Evolutionary conservation across 2,329 filamentous ascomycete genomes (phyloP).

Genomic region (Gnomoniopsis smithogilvyi): DNA sequence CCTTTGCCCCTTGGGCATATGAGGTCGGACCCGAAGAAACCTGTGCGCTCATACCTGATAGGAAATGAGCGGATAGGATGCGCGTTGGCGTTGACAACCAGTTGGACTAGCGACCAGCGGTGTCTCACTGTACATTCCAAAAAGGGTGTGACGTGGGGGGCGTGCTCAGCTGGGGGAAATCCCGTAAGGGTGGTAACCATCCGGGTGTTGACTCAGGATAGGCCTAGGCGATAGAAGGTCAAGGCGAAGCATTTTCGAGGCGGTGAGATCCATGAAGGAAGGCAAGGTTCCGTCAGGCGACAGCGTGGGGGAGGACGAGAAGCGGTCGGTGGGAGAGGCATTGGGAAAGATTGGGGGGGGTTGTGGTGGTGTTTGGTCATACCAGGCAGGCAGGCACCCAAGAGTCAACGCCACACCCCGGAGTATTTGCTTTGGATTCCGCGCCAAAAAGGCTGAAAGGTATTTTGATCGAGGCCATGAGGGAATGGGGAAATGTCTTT

Average conservation of each 20-base stretch:
- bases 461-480: too few species aligned
- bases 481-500: too few species aligned
- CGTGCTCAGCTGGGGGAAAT: not conserved
- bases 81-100: not conserved
- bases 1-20: not conserved
- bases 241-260: conserved; percentile 17
- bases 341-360: not conserved
- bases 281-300: not conserved
- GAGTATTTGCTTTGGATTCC: not conserved
- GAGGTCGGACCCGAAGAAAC: not conserved
- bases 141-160: conserved; percentile 6
- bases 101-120: conserved; percentile 7
- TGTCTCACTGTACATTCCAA: conserved; percentile 18
- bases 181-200: not conserved
- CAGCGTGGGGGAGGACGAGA: conserved; percentile 14
- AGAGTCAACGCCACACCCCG: not conserved
- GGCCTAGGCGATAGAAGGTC: conserved; percentile 13
- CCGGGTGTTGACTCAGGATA: conserved; percentile 7
- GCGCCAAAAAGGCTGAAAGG: not conserved
- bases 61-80: not conserved
- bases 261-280: conserved; percentile 13
- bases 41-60: not conserved
- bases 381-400: not conserved
- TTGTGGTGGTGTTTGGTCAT: not conserved
- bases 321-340: not conserved